phyloP scores from a whole-genome alignment of 78 protist species.

The Pelomyxa schiedti region DNA sequence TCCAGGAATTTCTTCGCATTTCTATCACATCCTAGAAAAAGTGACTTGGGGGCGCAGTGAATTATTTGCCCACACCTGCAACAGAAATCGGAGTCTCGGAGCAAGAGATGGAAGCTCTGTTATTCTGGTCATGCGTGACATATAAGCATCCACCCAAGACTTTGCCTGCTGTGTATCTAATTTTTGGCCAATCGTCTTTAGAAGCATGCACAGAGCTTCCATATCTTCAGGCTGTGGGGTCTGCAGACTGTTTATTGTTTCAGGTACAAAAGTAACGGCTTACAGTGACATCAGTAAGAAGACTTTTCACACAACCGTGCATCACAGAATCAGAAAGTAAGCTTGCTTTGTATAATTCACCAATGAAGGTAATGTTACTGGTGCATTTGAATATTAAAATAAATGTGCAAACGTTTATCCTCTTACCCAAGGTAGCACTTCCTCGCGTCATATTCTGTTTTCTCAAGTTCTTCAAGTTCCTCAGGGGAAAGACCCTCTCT shows the following conservation, averaged over 20 bases:
- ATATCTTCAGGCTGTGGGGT: slow-evolving; percentile 2
- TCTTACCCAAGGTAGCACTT: slow-evolving; percentile 3
- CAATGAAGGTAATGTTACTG: slow-evolving; percentile 21
- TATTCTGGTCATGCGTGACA: background rate
- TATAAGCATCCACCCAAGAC: background rate
- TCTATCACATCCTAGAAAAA: no score
- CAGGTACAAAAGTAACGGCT: no score
- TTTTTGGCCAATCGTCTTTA: slow-evolving; percentile 6
- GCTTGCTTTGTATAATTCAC: slow-evolving; percentile 2
- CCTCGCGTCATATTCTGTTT: background rate
- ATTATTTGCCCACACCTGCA: no score
- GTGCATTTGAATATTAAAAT: no score
- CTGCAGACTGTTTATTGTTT: no score
- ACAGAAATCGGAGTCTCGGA: background rate
- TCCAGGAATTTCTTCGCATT: no score
- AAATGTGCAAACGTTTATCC: no score
- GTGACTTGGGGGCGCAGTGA: no score
- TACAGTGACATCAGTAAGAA: background rate
- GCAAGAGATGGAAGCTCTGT: background rate
- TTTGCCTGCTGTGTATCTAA: background rate
- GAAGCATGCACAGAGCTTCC: slow-evolving; percentile 7
- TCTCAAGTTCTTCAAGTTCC: background rate
- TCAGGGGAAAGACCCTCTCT: background rate
- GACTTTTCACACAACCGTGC: slow-evolving; percentile 3
- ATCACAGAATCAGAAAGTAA: slow-evolving; percentile 6